Conservation (phyloP, 768 basidiomycete species). For the Rhodotorula taiwanensis region DNA sequence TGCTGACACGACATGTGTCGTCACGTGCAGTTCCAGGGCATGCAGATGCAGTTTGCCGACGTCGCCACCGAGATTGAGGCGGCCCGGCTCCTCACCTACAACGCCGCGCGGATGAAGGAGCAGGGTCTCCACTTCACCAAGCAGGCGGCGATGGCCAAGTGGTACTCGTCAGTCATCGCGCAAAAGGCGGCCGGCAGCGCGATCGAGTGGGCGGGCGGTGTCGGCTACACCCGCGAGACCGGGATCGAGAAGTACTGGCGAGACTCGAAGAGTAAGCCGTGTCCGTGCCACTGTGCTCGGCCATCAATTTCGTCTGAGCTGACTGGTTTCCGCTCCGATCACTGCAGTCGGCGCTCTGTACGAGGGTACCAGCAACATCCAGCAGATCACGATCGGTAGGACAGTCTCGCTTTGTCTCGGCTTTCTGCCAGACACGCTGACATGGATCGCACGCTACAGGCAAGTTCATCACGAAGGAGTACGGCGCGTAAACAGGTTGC, state of each 20-base stretch:
- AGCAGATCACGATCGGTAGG: constrained; percentile 81
- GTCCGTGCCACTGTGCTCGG: too few relatives aligned
- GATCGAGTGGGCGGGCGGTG: constrained; percentile 93
- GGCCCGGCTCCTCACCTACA: constrained; percentile 87
- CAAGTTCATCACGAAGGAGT: constrained; percentile 29
- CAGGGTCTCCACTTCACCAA: constrained; percentile 77
- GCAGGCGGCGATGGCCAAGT: constrained; percentile 98
- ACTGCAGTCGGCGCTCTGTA: constrained; percentile 46
- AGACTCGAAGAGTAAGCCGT: constrained; percentile 80
- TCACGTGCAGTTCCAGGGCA: constrained; percentile 67
- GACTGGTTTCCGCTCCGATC: background rate
- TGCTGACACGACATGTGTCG: background rate
- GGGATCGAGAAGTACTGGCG: constrained; percentile 85
- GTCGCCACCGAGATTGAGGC: constrained; percentile 71
- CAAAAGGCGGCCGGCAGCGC: constrained; percentile 78
- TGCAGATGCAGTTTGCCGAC: constrained; percentile 89
- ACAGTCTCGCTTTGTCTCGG: constrained; percentile 39
- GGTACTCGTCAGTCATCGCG: constrained; percentile 79
- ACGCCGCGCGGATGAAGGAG: constrained; percentile 90
- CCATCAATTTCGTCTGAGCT: too few relatives aligned
- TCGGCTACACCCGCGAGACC: constrained; percentile 63
- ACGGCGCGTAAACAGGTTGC: background rate
- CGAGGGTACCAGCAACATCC: constrained; percentile 66
- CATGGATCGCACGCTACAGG: constrained; percentile 6
- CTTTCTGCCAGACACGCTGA: background rate